These are phyloP conservation scores for Aegilops umbellulata DNA, from an alignment of 176 grass and related monocot species.

Conservation along the genomic window DNA sequence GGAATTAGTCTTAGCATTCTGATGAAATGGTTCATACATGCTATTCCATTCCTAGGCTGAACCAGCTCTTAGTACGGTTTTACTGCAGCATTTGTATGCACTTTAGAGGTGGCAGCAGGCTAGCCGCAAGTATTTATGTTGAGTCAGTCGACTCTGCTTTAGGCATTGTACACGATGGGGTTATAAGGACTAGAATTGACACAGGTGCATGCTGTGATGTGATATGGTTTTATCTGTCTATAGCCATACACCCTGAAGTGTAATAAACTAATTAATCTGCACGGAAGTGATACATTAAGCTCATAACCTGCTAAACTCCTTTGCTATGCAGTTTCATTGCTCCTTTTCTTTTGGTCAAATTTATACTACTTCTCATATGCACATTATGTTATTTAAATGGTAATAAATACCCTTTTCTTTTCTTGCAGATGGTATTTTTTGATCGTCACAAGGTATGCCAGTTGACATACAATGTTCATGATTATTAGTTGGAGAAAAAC, in stretches of 20 bases:
- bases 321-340: not conserved
- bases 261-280: not conserved
- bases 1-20: not conserved
- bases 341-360: not conserved
- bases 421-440: constrained; percentile 94
- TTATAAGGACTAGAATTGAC: not conserved
- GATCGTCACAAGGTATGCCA: constrained; percentile 85
- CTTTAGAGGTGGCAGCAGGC: not conserved
- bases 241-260: not conserved
- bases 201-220: not conserved
- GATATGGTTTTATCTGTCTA: not conserved
- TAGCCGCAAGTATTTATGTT: not conserved
- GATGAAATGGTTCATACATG: not conserved
- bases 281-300: not conserved
- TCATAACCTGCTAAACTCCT: not conserved
- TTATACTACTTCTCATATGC: constrained; percentile 18
- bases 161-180: constrained; percentile 7
- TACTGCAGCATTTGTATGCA: not conserved
- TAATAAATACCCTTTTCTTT: constrained; percentile 15
- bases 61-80: not conserved
- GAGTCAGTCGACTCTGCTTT: not conserved
- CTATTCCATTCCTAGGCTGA: not conserved
- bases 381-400: not conserved
- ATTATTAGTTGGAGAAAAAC: constrained; percentile 6
- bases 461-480: not conserved